Conservation (phyloP, 495 filamentous ascomycete genomes). For the Hypoxylon fragiforme region DNA sequence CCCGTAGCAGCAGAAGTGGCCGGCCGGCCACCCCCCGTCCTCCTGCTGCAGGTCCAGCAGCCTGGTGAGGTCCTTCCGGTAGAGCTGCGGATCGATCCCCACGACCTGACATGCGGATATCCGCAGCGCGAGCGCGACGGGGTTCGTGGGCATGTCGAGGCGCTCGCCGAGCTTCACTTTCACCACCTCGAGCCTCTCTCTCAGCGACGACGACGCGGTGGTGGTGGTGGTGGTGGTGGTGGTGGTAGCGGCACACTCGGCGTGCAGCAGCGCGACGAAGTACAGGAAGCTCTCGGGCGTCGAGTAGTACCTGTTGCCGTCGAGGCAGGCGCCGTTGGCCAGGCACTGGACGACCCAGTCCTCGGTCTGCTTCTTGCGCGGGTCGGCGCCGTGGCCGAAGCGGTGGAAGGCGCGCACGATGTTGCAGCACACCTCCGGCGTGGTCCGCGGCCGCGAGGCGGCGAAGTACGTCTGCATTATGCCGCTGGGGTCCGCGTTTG, state of each 20-base stretch:
- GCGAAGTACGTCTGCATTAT: conserved; percentile 31
- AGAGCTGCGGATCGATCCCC: neutral
- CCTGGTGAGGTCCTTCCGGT: neutral
- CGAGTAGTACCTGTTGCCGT: conserved; percentile 24
- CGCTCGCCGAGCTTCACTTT: conserved; percentile 1
- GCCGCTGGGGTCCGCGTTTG: conserved; percentile 22
- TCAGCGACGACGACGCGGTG: neutral
- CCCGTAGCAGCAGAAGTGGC: conserved; percentile 11
- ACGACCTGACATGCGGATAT: conserved; percentile 13
- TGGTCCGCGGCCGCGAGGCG: conserved; percentile 8
- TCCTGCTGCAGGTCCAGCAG: conserved; percentile 6
- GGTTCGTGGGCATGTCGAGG: conserved; percentile 1
- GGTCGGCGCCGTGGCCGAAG: conserved; percentile 19
- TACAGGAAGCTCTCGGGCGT: conserved; percentile 28
- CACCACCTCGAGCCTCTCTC: neutral
- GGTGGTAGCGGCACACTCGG: too few species aligned
- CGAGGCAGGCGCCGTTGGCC: conserved; percentile 11
- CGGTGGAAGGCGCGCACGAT: conserved; percentile 28
- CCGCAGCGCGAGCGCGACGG: conserved; percentile 14
- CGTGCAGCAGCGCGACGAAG: conserved; percentile 16
- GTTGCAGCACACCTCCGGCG: conserved; percentile 25
- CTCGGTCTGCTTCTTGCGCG: conserved; percentile 5
- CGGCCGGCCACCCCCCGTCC: conserved; percentile 22
- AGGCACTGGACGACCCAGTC: conserved; percentile 21
- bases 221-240: too few species aligned